Base-by-base conservation (phyloP, 176 grass and related monocot genomes). In the Panicum miliaceum region DNA sequence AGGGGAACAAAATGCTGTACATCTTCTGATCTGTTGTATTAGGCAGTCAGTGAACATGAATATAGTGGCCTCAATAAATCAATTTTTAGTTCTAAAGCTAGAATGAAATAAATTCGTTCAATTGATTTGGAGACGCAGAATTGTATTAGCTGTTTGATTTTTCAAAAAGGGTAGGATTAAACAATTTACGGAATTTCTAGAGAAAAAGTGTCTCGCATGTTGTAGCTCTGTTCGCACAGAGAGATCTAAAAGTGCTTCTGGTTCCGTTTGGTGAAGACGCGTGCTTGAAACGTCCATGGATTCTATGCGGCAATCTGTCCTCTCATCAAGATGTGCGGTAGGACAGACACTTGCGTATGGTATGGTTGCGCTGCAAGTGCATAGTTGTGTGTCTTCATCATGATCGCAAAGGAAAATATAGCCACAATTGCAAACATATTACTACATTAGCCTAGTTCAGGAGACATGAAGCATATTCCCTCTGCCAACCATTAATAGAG, bases 1-100 rank as follows among this genome's bases (percentile, higher is more conserved):
- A 50, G 41, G 16, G 60, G 12, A 76, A 60, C 54, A 68, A 38
- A 81, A 68, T 81, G 82, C 23, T 82, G 73, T 12, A 61, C 61
- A 85, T 84, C 50, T 23, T 68, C 38, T 72, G 12, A 63, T 32
- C 37, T 73, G 85, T 41, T 48, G 66, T 56, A 65, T 79, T 53
- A 65, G 12, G 60, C 1, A 16, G 38, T 35, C 12, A 84, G 41
- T 74, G 68, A 41, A 70, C 26, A 62, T 13, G 18, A 18, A 64
- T 79, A 50, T 73, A 78, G 9, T 10, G 25, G 61, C 41, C 56
- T 88, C 5, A 43, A 42, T 78, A 53, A 62, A 63, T 78, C 32
- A 40, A 35, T 15, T 62, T 2, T 26, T 43, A 27, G 15, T 20
- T 79, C 34, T 29, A 45, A 15, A 66, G 13, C 50, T 23, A n/a